Evolutionary conservation across 208 protist species (phyloP).

Genomic region (Histomonas meleagridis): DNA sequence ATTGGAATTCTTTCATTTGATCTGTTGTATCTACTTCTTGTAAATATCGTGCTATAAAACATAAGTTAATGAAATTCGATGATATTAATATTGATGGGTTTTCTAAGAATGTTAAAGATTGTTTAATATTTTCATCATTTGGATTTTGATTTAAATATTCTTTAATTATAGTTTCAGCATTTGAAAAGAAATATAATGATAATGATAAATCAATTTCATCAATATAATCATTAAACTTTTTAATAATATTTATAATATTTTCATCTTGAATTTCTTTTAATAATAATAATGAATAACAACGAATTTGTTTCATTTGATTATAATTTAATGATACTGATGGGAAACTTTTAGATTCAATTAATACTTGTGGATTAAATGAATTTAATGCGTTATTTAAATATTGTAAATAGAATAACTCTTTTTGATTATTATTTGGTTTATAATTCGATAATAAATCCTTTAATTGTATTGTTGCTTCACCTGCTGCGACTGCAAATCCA

Average conservation of each 20-base stretch:
- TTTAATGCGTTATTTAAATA: neutral
- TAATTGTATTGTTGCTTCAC: neutral
- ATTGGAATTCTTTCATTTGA: neutral
- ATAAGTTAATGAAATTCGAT: neutral
- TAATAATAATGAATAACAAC: neutral
- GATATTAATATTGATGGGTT: neutral
- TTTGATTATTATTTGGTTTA: neutral
- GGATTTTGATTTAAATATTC: neutral
- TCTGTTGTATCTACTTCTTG: neutral
- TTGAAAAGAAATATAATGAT: neutral
- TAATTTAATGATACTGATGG: neutral
- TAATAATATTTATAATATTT: neutral
- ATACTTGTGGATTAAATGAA: neutral
- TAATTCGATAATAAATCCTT: neutral
- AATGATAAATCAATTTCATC: neutral
- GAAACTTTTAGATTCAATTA: neutral
- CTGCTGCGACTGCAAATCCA: neutral
- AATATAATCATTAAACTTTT: neutral
- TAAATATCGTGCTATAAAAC: neutral
- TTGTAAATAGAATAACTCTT: neutral
- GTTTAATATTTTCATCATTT: neutral
- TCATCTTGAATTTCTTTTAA: neutral
- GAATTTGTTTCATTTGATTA: neutral
- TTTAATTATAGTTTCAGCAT: neutral
- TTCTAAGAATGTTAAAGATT: neutral